These are phyloP conservation scores for Punctularia strigosozonata DNA, from an alignment of 768 basidiomycete genomes.

Conservation along the genomic window DNA sequence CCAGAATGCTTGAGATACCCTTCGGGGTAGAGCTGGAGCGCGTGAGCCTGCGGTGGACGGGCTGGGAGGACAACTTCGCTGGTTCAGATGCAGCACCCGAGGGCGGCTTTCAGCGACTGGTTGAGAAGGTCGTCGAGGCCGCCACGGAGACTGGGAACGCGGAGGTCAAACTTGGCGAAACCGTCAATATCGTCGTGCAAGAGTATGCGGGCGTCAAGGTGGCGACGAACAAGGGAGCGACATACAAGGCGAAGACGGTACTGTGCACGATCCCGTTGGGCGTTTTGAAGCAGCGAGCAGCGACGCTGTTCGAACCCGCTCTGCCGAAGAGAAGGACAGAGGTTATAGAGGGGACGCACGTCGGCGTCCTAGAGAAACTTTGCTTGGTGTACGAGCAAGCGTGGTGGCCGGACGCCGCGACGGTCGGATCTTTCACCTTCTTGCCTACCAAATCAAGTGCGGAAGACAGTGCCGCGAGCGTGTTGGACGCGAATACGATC, in stretches of 20 bases:
- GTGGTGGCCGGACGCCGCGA: background rate
- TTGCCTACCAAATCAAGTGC: background rate
- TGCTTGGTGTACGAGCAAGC: background rate
- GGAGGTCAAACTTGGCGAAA: background rate
- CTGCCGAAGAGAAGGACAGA: background rate
- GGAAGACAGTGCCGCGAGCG: background rate
- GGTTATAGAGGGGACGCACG: background rate
- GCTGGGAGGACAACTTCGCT: background rate
- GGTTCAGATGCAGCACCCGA: conserved; percentile 1
- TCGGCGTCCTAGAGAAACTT: background rate
- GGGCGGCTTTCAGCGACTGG: background rate
- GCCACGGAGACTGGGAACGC: background rate
- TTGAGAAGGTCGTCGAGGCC: background rate
- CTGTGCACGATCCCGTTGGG: background rate
- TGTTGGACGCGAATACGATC: background rate
- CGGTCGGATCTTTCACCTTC: background rate
- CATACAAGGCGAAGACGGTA: background rate
- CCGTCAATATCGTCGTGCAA: background rate
- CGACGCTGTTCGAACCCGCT: background rate
- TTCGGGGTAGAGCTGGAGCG: background rate
- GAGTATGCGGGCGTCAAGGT: background rate
- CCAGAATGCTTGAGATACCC: background rate
- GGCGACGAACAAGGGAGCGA: background rate
- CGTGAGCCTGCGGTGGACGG: background rate
- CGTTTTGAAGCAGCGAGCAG: background rate